Evolutionary conservation across 83 land plant species (phyloP).

Genomic region (Isoetes engelmannii): DNA sequence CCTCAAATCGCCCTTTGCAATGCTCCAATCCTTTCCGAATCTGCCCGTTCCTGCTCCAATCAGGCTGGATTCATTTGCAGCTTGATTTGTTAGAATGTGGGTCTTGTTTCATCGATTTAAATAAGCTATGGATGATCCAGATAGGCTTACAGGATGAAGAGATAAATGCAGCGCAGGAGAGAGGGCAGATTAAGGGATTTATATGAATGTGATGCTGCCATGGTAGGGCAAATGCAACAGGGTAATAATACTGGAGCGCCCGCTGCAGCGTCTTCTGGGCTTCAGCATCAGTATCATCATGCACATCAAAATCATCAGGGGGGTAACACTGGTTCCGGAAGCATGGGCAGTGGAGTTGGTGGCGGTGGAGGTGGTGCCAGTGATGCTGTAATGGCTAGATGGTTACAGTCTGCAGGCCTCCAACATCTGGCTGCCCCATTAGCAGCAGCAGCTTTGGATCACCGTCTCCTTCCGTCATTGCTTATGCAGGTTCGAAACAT

Average conservation of each 20-base stretch:
- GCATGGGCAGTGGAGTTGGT: background rate
- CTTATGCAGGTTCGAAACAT: constrained; percentile 55
- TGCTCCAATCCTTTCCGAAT: too few species aligned
- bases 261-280: constrained; percentile 44
- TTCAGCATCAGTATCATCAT: constrained; percentile 28
- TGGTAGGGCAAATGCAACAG: constrained; percentile 68
- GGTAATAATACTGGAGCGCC: constrained; percentile 36
- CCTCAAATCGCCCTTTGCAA: too few species aligned
- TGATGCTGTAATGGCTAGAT: constrained; percentile 81
- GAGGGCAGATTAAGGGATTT: background rate
- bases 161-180: too few species aligned
- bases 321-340: background rate
- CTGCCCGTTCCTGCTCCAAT: too few species aligned
- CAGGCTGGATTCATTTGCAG: too few species aligned
- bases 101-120: too few species aligned
- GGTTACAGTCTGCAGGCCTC: constrained; percentile 81
- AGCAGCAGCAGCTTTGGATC: constrained; percentile 42
- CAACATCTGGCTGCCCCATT: constrained; percentile 71
- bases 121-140: too few species aligned
- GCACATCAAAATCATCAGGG: constrained; percentile 1
- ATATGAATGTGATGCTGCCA: constrained; percentile 3
- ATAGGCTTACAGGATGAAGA: too few species aligned
- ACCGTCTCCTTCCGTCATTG: constrained; percentile 52
- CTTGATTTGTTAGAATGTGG: too few species aligned
- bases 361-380: constrained; percentile 41